Evolutionary conservation across 495 filamentous ascomycete genomes (phyloP), one percentile per base, ranked within the genome.

Genomic region (Aspergillus bridgeri): DNA sequence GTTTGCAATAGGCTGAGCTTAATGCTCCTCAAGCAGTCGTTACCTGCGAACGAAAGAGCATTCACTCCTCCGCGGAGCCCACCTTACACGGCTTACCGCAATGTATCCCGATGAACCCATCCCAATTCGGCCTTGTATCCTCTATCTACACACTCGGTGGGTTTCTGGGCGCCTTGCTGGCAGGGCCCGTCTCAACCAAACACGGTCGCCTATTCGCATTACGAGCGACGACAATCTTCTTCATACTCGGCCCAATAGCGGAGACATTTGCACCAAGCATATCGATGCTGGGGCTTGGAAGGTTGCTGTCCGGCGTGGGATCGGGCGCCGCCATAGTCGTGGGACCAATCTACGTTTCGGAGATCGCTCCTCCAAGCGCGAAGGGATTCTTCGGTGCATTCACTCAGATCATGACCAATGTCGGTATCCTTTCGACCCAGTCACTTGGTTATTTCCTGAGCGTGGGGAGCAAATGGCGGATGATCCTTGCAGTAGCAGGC

Each of bases 311-410:
- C 5, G 94, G 94, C 6, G 60, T 96, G 3, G 94, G 89, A 6
- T 89, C 92, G 7, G 94, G 95, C 6, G 88, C 91, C 6, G 82
- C 90, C 7, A 89, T 92, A 8, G 94, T 98, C 21, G 88, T 96
- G n/a, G 90, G 94, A 0, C 94, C 94, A n/a, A 84, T 98, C 27
- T 98, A 93, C 72, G 89, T 98, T 57, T 91, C 90, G 18, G 95
- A 98, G 69, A 79, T 96, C 18, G 88, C 92, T 0, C 94, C 93
- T 17, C 89, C 88, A 0, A 73, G 74, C 4, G 81, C 88, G 50
- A 86, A 87, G 44, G 95, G 95, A 2, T 84, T 92, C 56, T 96
- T 96, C 66, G 94, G 95, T 7, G 86, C 88, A 17, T 86, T 95
- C 63, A 98, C 94, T 3, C 94, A 98, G 65, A 80, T 98, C 60